Conservation (phyloP, 495 filamentous ascomycete species). For the Xylaria sp. region DNA sequence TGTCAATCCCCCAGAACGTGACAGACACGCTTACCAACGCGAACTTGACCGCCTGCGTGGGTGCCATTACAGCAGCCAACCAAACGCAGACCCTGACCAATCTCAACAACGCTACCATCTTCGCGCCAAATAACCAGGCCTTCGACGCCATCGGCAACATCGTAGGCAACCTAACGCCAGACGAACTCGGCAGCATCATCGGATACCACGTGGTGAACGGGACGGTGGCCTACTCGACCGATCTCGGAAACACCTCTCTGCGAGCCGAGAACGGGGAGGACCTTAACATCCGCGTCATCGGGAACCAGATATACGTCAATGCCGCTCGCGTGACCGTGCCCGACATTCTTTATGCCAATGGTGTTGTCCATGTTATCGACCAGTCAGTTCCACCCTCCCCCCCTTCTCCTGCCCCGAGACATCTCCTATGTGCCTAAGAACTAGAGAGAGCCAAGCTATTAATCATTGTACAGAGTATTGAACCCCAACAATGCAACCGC, state of each 20-base stretch:
- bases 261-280: constrained; percentile 50
- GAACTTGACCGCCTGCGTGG: too few species aligned
- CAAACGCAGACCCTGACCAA: constrained; percentile 52
- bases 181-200: constrained; percentile 58
- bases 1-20: too few species aligned
- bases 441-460: too few species aligned
- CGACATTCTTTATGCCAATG: constrained; percentile 69
- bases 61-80: too few species aligned
- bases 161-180: constrained; percentile 50
- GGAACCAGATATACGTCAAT: constrained; percentile 46
- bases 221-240: constrained; percentile 58
- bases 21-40: too few species aligned
- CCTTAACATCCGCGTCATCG: constrained; percentile 39
- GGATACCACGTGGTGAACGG: constrained; percentile 66
- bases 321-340: constrained; percentile 60
- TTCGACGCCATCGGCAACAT: constrained; percentile 66
- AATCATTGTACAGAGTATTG: constrained; percentile 67
- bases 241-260: constrained; percentile 63
- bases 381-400: constrained; percentile 44
- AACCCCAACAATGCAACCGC: constrained; percentile 63
- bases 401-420: too few species aligned
- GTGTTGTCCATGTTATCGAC: constrained; percentile 73
- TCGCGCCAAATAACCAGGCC: constrained; percentile 65
- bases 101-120: constrained; percentile 74
- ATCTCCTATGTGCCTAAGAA: too few species aligned